A percentile compares a stretch with the other conserved stretches of the same genome.
These are phyloP conservation scores for Heliamphora exappendiculata DNA, from an alignment of 148 eudicot genomes.

Conservation along the genomic window DNA sequence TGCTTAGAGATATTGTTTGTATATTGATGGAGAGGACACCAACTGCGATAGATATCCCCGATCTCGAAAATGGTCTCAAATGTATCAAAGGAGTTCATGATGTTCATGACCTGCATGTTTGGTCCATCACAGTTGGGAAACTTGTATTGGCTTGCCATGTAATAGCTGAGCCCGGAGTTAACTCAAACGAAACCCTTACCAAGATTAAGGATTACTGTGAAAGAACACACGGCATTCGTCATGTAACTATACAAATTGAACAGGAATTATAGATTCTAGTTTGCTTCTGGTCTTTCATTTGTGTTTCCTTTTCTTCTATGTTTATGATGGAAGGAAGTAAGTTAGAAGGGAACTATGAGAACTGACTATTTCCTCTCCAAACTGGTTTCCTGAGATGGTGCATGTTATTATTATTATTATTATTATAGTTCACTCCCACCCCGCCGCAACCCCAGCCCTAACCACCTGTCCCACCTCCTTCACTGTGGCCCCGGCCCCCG, in stretches of 20 bases:
- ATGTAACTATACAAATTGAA: conserved; percentile 56
- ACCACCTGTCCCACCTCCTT: no score
- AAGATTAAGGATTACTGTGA: conserved; percentile 34
- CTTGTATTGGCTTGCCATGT: conserved; percentile 51
- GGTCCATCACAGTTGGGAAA: conserved; percentile 60
- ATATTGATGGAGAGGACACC: conserved; percentile 68
- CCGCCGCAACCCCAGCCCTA: no score
- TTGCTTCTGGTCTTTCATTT: background rate
- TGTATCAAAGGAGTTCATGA: conserved; percentile 40
- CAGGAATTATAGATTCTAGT: background rate
- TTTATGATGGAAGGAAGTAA: background rate
- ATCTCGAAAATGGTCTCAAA: conserved; percentile 38
- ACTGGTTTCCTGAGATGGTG: background rate
- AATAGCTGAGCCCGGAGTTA: conserved; percentile 30
- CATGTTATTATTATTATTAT: no score
- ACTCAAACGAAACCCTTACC: conserved; percentile 25
- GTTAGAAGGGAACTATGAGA: background rate
- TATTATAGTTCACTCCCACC: no score
- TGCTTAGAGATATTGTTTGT: conserved; percentile 32
- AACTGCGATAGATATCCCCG: conserved; percentile 34
- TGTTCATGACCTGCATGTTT: conserved; percentile 64
- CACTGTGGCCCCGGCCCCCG: no score
- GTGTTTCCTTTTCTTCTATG: background rate
- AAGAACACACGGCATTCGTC: conserved; percentile 33
- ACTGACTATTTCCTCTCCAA: background rate